A percentile compares a stretch with the other conserved stretches of the same genome.
Conservation (phyloP, 768 basidiomycete species). For the Macrolepiota fuliginosa region DNA sequence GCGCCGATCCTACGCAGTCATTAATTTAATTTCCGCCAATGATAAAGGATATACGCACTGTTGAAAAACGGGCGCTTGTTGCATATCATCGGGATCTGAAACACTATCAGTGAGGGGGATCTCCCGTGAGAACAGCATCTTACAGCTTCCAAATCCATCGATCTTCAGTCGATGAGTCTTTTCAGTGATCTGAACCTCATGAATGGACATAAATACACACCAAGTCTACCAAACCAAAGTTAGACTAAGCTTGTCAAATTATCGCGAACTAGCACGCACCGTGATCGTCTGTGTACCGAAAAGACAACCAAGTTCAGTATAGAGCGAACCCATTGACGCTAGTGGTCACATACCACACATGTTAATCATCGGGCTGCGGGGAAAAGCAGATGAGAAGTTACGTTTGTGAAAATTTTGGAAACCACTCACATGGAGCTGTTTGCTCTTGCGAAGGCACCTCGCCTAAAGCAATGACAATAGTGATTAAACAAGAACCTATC, state of each 20-base stretch:
- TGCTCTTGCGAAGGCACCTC: slow-evolving; percentile 87
- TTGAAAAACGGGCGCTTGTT: slow-evolving; percentile 68
- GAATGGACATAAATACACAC: background rate
- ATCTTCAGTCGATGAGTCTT: slow-evolving; percentile 38
- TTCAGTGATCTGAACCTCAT: background rate
- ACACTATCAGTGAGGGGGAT: background rate
- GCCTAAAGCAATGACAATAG: slow-evolving; percentile 83
- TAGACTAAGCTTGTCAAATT: background rate
- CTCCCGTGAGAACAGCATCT: slow-evolving; percentile 23
- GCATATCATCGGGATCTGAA: slow-evolving; percentile 79
- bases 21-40: background rate
- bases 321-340: background rate
- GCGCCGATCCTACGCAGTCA: slow-evolving; percentile 61
- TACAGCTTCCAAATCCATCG: slow-evolving; percentile 83
- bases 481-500: slow-evolving; percentile 91
- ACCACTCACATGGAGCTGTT: slow-evolving; percentile 83
- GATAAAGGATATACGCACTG: slow-evolving; percentile 39
- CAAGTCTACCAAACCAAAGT: slow-evolving; percentile 6
- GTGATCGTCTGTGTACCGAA: slow-evolving; percentile 67
- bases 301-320: background rate
- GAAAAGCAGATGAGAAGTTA: background rate
- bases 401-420: slow-evolving; percentile 2
- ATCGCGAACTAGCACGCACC: slow-evolving; percentile 41
- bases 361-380: slow-evolving; percentile 75
- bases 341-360: slow-evolving; percentile 64